Conservation (phyloP, 108 stramenopile species). For the Cyclostephanos tholiformis region DNA sequence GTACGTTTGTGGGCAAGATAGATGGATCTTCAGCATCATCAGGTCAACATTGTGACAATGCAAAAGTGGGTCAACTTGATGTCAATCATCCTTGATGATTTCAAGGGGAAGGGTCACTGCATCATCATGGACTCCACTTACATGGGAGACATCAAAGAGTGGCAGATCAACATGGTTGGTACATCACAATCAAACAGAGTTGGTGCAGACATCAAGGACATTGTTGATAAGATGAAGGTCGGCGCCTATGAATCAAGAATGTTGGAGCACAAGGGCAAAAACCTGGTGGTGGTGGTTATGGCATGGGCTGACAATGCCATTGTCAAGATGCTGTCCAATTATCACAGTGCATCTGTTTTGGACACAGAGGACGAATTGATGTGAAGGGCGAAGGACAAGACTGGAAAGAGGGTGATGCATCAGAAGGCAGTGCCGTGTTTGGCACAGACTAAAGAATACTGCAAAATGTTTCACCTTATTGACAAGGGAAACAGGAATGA, state of each 20-base stretch:
- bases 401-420: no score
- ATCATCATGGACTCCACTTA: constrained; percentile 10
- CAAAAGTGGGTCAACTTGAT: no score
- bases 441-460: no score
- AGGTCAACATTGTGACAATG: neutral
- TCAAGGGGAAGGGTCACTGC: neutral
- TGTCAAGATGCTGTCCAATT: neutral
- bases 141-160: constrained; percentile 19
- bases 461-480: no score
- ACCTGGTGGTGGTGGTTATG: neutral
- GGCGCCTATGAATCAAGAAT: neutral
- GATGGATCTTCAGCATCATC: neutral
- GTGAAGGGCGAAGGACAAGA: no score
- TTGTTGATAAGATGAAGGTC: constrained; percentile 2
- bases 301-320: constrained; percentile 2
- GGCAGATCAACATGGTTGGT: constrained; percentile 24
- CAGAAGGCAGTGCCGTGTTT: no score
- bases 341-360: neutral
- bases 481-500: no score
- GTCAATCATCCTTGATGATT: no score
- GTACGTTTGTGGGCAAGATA: constrained; percentile 9
- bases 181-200: constrained; percentile 3
- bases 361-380: no score
- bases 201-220: neutral
- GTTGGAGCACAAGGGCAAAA: constrained; percentile 10